These are phyloP conservation scores for Noccaea bulbosa DNA, from an alignment of 345 rosid genomes.

Conservation along the genomic window DNA sequence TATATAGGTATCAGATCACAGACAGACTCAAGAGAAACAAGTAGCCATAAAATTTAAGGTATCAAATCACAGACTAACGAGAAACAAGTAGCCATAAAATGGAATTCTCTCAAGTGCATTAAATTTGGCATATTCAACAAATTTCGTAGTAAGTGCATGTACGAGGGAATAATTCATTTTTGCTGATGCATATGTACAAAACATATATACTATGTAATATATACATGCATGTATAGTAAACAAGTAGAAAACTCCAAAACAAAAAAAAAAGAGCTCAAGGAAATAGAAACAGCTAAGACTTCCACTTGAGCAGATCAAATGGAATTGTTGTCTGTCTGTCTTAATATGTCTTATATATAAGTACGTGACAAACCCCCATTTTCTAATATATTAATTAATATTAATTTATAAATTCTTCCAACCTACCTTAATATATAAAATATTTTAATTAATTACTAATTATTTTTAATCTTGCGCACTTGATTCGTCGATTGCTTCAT, in stretches of 20 bases:
- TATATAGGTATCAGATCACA: neutral
- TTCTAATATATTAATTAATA: conserved; percentile 17
- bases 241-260: neutral
- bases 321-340: conserved; percentile 46
- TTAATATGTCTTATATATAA: conserved; percentile 40
- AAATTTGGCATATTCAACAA: conserved; percentile 6
- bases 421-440: conserved; percentile 31
- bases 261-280: neutral
- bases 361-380: conserved; percentile 39
- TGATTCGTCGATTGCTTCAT: conserved; percentile 46
- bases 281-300: conserved; percentile 46
- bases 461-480: conserved; percentile 32
- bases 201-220: neutral
- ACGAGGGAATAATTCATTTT: conserved; percentile 17
- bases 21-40: neutral
- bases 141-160: conserved; percentile 15
- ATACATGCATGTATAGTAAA: conserved; percentile 4
- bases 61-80: neutral
- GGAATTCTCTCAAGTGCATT: neutral
- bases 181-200: conserved; percentile 9
- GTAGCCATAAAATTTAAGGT: neutral
- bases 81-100: neutral
- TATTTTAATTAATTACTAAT: conserved; percentile 11
- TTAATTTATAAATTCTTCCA: conserved; percentile 26
- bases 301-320: conserved; percentile 42